Evolutionary conservation across 371 early-diverging fungal genomes (phyloP).

Genomic region (Funneliformis caledonium): DNA sequence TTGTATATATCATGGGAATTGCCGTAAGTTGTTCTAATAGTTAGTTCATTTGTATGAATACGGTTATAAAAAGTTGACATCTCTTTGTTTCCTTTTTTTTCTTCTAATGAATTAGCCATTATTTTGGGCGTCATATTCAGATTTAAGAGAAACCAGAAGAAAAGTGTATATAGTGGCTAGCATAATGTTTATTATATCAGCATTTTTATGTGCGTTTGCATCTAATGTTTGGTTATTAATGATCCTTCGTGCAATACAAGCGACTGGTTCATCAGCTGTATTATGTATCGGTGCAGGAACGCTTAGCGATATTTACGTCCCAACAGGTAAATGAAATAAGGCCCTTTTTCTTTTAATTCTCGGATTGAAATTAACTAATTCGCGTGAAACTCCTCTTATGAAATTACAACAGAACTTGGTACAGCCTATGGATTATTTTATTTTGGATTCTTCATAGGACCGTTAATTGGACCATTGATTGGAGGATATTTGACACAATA

Average conservation of each 20-base stretch:
- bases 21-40: neutral
- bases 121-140: constrained; percentile 37
- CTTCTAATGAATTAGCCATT: constrained; percentile 4
- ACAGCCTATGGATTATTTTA: constrained; percentile 34
- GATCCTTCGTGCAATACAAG: constrained; percentile 68
- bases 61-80: no score
- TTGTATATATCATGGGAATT: constrained; percentile 13
- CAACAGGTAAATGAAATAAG: neutral
- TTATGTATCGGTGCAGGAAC: constrained; percentile 77
- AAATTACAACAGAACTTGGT: constrained; percentile 22
- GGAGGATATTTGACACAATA: constrained; percentile 32
- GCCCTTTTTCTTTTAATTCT: neutral
- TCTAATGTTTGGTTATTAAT: constrained; percentile 13
- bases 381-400: neutral
- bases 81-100: neutral
- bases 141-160: constrained; percentile 40
- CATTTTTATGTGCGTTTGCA: constrained; percentile 70
- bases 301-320: constrained; percentile 56
- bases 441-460: neutral
- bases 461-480: constrained; percentile 22
- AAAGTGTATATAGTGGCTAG: constrained; percentile 63
- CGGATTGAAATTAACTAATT: neutral
- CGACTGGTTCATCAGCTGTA: constrained; percentile 72
- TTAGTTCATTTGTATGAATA: no score
- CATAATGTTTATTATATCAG: constrained; percentile 59